Evolutionary conservation across 2,329 filamentous ascomycete genomes (phyloP), one percentile per base, ranked within the genome.

Genomic region (Aspergillus proliferans): DNA sequence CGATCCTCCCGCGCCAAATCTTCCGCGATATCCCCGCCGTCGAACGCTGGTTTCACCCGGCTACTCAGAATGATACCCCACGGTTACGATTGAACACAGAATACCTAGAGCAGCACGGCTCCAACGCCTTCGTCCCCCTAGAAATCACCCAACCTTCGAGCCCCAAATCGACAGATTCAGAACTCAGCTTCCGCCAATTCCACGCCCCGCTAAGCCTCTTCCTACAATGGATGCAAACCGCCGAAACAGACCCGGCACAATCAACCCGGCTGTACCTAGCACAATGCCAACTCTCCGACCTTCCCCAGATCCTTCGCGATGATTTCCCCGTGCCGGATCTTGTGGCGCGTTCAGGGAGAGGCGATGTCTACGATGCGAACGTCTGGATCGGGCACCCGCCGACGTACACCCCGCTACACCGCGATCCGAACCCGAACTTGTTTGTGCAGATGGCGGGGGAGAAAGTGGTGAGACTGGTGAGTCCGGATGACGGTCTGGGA

Each of bases 401-500:
- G 0, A 96, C 91, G 0, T 90, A 89, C 58, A 96, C 93, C 0
- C 90, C 93, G 3, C 74, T 95, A 3, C 93, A 98, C 68, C 82
- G 87, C 47, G 93, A 98, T 61, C 93, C 93, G 0, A 97, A 97
- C 60, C 89, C 89, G 0, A 98, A 98, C 63, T 61, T 96, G 0
- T 95, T 97, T 65, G 82, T 88, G 42, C 93, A 98, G 68, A 68
- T 97, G 10, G 82, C 81, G 14, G 83, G 88, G 3, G 69, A 64
- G 46, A 98, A 98, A 68, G 65, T 72, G 0, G 74, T 96, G 14
- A 78, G 90, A n/a, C 65, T 96, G 10, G 76, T 92, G 50, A 71
- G 76, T 4, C 89, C 90, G 0, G 62, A 69, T 0, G 61, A 74
- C 3, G 93, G 93, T 1, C 71, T 79, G 43, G 68, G 60, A 0